These are phyloP conservation scores for Olyra latifolia DNA, from an alignment of 176 grass and related monocot genomes.

Conservation along the genomic window DNA sequence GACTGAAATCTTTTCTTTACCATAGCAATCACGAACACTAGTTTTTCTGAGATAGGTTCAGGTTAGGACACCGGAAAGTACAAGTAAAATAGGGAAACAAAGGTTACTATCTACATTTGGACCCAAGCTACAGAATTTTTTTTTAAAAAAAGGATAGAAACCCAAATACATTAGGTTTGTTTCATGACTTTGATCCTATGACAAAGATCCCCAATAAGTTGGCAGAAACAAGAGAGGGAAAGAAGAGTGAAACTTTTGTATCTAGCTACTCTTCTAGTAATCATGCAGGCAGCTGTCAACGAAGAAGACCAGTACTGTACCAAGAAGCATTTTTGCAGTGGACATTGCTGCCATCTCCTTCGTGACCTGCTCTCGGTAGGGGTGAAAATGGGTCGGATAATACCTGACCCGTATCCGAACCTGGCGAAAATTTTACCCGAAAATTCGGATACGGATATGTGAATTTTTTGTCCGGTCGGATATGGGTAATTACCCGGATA, in stretches of 20 bases:
- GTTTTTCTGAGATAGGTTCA: background rate
- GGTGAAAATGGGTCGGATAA: too few relatives aligned
- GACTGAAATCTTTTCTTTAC: background rate
- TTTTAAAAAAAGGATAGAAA: too few relatives aligned
- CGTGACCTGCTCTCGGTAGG: background rate
- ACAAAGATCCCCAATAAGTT: background rate
- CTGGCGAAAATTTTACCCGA: too few relatives aligned
- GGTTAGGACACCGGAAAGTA: background rate
- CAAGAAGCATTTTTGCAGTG: background rate
- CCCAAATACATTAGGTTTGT: background rate
- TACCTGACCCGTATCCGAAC: too few relatives aligned
- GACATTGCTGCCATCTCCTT: background rate
- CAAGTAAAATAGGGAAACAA: background rate
- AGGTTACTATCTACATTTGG: background rate
- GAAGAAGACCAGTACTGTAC: too few relatives aligned
- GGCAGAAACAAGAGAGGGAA: background rate
- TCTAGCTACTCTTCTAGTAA: background rate
- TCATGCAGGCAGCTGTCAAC: background rate
- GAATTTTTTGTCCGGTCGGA: too few relatives aligned
- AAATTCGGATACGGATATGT: too few relatives aligned
- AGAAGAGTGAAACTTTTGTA: background rate
- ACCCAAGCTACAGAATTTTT: too few relatives aligned
- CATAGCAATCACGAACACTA: background rate
- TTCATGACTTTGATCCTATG: background rate
- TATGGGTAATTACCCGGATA: too few relatives aligned